Evolutionary conservation across 148 eudicot genomes (phyloP), one percentile per base, ranked within the genome.

Genomic region (Camellia sinensis): DNA sequence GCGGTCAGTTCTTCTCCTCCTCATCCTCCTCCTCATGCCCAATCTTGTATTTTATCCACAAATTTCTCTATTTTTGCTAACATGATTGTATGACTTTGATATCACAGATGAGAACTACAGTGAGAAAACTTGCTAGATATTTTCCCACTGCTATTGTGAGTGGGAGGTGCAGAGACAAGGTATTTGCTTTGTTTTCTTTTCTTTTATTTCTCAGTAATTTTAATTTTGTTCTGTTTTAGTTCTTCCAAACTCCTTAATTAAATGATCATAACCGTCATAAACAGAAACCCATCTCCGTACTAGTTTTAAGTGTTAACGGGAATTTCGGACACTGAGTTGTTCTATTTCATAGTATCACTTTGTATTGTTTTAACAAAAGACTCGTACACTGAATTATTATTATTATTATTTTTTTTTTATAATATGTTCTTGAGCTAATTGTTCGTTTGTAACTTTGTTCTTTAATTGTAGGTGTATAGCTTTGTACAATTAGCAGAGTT

Each of bases 111-210:
- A 88, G 99, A 70, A 86, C 82, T 61, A 87, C 99, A 4, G 93
- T 93, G 71, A 91, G 91, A 62, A 92, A 93, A 74, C 82, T 95
- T 19, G 99, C 94, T 0, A 90, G 84, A 73, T 87, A 88, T 76
- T 93, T 95, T 56, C 99, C 99, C 0, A 93, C 97, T 44, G 99
- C 99, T 11, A 95, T 95, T 40, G 98, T 95, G 37, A 95, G 88
- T 46, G 99, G 99, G 61, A 95, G 99, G 57, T 91, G 99, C 81
- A 87, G 97, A 79, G 97, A 93, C 80, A 92, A 95, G 89, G 98
- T 89, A 89, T 66, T 53, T 53, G 71, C 14, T 56, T 43, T 73
- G 5, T 13, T 75, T 45, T 52, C 13, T 8, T 22, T 64, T 64
- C 29, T 64, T 12, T 13, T 21, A 22, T 21, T 2, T 8, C 29